Evolutionary conservation across 768 basidiomycete genomes (phyloP), one percentile per base, ranked within the genome.

Genomic region (Hypsizygus marmoreus): DNA sequence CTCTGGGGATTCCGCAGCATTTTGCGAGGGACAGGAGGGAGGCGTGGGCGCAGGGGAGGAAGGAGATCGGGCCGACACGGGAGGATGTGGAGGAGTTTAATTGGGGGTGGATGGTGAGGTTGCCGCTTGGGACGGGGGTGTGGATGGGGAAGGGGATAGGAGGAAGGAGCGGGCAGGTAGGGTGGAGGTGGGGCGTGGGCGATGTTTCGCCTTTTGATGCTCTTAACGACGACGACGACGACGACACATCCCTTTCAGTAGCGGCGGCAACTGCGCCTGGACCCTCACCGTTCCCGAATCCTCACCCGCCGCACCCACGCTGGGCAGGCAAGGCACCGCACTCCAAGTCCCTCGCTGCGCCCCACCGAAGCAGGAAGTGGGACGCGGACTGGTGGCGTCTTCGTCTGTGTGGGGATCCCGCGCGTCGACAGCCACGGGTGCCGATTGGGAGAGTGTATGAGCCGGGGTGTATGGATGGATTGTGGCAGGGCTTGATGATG

Each of bases 1-100:
- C 74, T 0, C 69, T 85, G 49, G 56, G 44, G 8, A 56, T 79
- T 25, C 77, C 80, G 2, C 59, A 64, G 0, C 61, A 66, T 28
- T 55, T 76, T 5, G 71, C 67, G 6, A 51, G 55, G 5, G 67
- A 56, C 2, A 57, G 69, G 5, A 66, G 50, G 11, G 60, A 62
- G 4, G 59, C 60, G 2, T 19, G 47, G 2, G 58, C 51, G 0
- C 42, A 49, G 40, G 60, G 63, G 1, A 49, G 57, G 14, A 55
- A 45, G 11, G 51, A 53, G 10, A 55, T 65, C 4, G 63, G 68
- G 0, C 77, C 76, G 0, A 86, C 82, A 0, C 75, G 76, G 45
- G 82, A 74, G 26, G 86, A 89, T 63, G 68, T 87, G 16, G 57
- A 64, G 12, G 82, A 86, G 52, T 62, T 82, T 53, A 86, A 85